phyloP scores from a whole-genome alignment of 371 early-diverging fungal species.

The Mortierella sp. region DNA sequence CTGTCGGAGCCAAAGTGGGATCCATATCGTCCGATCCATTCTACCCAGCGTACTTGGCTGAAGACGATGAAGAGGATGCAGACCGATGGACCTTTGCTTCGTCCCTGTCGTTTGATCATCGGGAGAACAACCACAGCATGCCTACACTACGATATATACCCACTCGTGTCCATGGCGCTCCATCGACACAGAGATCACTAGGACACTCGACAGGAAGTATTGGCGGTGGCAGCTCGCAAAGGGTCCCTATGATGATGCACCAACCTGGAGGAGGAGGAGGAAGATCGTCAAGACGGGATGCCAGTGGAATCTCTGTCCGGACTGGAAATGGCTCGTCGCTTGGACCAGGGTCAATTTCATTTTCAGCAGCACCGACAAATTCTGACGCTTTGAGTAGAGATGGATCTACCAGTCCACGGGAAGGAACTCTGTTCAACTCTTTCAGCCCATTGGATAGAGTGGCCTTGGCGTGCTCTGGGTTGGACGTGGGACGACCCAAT shows the following conservation, averaged over 20 bases:
- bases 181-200: slow-evolving; percentile 24
- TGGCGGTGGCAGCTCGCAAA: slow-evolving; percentile 28
- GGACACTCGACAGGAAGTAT: slow-evolving; percentile 48
- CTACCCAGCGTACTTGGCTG: slow-evolving; percentile 46
- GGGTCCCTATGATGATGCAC: slow-evolving; percentile 28
- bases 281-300: slow-evolving; percentile 13
- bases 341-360: slow-evolving; percentile 34
- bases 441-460: slow-evolving; percentile 49
- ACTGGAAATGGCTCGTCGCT: slow-evolving; percentile 40
- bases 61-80: slow-evolving; percentile 53
- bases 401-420: slow-evolving; percentile 28
- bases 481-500: slow-evolving; percentile 23
- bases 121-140: slow-evolving; percentile 33
- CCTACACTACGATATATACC: slow-evolving; percentile 52
- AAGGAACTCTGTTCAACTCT: slow-evolving; percentile 40
- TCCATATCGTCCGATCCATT: slow-evolving; percentile 46
- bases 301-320: slow-evolving; percentile 33
- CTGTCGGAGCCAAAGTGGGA: slow-evolving; percentile 20
- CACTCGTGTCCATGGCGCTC: slow-evolving; percentile 28
- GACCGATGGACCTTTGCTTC: slow-evolving; percentile 56
- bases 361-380: slow-evolving; percentile 17
- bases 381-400: slow-evolving; percentile 25
- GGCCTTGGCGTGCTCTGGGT: slow-evolving; percentile 35
- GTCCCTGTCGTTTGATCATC: slow-evolving; percentile 52
- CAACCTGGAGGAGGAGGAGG: slow-evolving; percentile 4